Evolutionary conservation across 495 filamentous ascomycete genomes (phyloP), one percentile per base, ranked within the genome.

Genomic region (Xanthoparmelia taractica): DNA sequence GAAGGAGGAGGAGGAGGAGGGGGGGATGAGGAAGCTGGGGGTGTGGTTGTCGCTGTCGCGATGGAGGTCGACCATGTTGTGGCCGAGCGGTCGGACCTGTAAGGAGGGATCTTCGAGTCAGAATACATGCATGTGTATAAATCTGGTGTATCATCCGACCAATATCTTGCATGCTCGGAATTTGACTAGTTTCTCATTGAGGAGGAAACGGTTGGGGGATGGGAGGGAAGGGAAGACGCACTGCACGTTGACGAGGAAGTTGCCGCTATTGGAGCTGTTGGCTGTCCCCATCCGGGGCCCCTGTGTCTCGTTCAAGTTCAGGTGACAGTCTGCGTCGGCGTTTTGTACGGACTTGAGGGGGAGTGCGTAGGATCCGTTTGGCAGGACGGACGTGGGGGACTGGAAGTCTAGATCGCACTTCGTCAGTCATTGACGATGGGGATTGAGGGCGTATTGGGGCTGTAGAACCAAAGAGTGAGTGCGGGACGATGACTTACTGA

Each of bases 231-330:
- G 4, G 27, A 17, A 17, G 48, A 52, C 48, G 48, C 27, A 52
- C 48, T 52, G 48, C 25, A 29, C 25, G 27, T 52, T 31, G 48
- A 52, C 48, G 48, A 52, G 48, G 15, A 52, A 52, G 15, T 52
- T 52, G 6, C 48, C 48, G 5, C 48, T 52, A 31, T 52, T 52
- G 48, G 48, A 52, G 48, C 48, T 52, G 13, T 52, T 52, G 27
- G 25, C 12, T 8, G 48, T 52, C 12, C 48, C 48, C 25, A 18
- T 52, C 10, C 29, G 48, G 13, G 48, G 48, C 12, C 48, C 48
- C 25, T 52, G 29, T 29, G 48, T 52, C 48, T 52, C 48, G 12
- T 52, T 52, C 25, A 52, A 25, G 13, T 52, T 52, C 25, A 52
- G 6, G 27, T 52, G 48, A 31, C 48, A 52, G 13, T 15, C 6